These are phyloP conservation scores for Fusarium euwallaceae DNA, from an alignment of 2,329 filamentous ascomycete genomes.

Conservation along the genomic window DNA sequence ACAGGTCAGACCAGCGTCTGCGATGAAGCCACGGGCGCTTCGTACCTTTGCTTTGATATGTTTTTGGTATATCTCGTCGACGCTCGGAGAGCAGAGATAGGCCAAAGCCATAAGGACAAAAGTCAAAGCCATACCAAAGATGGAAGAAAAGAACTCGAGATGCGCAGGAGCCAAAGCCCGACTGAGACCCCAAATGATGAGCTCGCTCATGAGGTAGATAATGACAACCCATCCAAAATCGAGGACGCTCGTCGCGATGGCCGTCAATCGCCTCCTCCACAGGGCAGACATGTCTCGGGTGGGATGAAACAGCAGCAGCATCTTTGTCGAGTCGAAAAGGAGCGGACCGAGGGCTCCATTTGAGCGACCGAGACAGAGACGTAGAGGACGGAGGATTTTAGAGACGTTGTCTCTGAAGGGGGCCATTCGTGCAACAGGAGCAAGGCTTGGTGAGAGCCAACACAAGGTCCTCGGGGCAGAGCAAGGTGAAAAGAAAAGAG, in stretches of 20 bases:
- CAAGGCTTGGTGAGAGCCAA: constrained; percentile 14
- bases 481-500: background rate
- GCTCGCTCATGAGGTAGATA: constrained; percentile 58
- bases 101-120: constrained; percentile 53
- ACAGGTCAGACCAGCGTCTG: constrained; percentile 4
- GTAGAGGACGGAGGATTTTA: constrained; percentile 41
- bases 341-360: constrained; percentile 35
- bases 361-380: constrained; percentile 48
- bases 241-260: constrained; percentile 9
- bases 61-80: constrained; percentile 48
- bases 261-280: constrained; percentile 35
- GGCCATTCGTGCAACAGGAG: constrained; percentile 41
- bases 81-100: constrained; percentile 23
- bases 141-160: constrained; percentile 61
- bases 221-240: constrained; percentile 51
- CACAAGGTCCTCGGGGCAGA: constrained; percentile 16
- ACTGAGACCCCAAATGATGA: constrained; percentile 62
- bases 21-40: background rate
- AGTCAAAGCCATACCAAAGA: constrained; percentile 61
- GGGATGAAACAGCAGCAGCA: constrained; percentile 37
- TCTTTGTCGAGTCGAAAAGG: constrained; percentile 14
- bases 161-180: constrained; percentile 48
- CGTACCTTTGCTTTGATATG: constrained; percentile 53
- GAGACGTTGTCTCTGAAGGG: constrained; percentile 34
- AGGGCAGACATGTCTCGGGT: constrained; percentile 42